phyloP scores from a whole-genome alignment of 2,329 filamentous ascomycete species.

The Phaeosphaeriaceae sp. region DNA sequence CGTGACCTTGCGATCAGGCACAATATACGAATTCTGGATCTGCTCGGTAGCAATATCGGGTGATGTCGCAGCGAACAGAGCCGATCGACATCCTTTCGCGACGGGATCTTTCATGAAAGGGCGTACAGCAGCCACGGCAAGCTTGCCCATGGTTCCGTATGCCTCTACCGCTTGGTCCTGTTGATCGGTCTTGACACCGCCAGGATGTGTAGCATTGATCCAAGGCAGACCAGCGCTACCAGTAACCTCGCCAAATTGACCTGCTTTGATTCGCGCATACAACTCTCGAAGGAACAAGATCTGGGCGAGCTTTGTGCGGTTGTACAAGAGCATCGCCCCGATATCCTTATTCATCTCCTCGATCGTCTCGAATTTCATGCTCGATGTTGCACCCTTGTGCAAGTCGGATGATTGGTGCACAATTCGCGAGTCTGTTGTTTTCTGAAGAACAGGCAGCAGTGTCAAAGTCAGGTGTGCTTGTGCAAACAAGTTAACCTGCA shows the following conservation, averaged over 20 bases:
- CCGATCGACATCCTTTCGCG: slow-evolving; percentile 56
- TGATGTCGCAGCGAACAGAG: slow-evolving; percentile 58
- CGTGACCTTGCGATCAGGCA: slow-evolving; percentile 59
- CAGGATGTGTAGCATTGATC: slow-evolving; percentile 61
- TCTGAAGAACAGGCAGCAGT: slow-evolving; percentile 55
- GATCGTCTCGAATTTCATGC: slow-evolving; percentile 53
- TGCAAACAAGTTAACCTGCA: slow-evolving; percentile 61
- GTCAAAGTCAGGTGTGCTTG: slow-evolving; percentile 59
- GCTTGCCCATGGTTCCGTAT: slow-evolving; percentile 57
- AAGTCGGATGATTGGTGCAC: slow-evolving; percentile 61
- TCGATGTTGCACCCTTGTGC: slow-evolving; percentile 51
- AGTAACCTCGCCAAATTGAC: slow-evolving; percentile 34
- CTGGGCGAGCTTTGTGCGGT: slow-evolving; percentile 59
- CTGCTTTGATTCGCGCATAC: slow-evolving; percentile 44
- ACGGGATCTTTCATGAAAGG: slow-evolving; percentile 62
- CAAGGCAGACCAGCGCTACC: slow-evolving; percentile 52
- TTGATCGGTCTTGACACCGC: slow-evolving; percentile 58
- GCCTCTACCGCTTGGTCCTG: slow-evolving; percentile 59
- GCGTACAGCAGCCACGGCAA: slow-evolving; percentile 53
- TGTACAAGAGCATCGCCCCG: slow-evolving; percentile 58
- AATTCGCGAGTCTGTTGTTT: slow-evolving; percentile 56
- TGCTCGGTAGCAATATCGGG: slow-evolving; percentile 53
- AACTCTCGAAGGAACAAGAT: slow-evolving; percentile 57
- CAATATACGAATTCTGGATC: slow-evolving; percentile 58
- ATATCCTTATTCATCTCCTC: slow-evolving; percentile 60